Evolutionary conservation across 768 basidiomycete genomes (phyloP), one percentile per base, ranked within the genome.

Genomic region (Pleurotus tuoliensis): DNA sequence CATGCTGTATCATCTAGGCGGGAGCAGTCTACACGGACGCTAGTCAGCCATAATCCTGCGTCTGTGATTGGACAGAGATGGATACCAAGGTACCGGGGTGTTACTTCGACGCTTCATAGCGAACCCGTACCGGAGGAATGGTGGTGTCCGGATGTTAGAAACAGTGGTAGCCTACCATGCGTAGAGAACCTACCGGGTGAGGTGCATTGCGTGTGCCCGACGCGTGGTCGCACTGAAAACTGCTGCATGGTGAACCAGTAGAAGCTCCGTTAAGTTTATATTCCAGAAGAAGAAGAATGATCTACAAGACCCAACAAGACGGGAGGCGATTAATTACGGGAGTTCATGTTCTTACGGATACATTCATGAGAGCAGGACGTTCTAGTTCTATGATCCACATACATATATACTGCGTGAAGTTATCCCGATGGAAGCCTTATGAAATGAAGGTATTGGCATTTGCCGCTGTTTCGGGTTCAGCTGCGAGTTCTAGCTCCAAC

Each of bases 401-500:
- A 47, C 16, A 25, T 25, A 47, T 20, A 9, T 25, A 47, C 13
- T 25, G 59, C 16, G 39, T 47, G 37, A 41, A 38, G 13, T 18
- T 43, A 20, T 15, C 48, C 56, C 56, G 56, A 56, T 46, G 46
- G 48, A 40, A 16, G 47, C 56, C 34, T 47, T 55, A 56, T 9
- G 34, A 58, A 48, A 55, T 24, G 47, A 57, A 38, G 41, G 24
- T 6, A 56, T 55, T 56, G 58, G 27, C 55, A 47, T 9, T 56
- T 53, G 41, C 56, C 47, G 11, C 56, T 48, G 41, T 58, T 25
- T 39, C 62, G 4, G 51, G 51, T 25, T 53, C 51, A 12, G 51
- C 73, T 12, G 66, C 68, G 24, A 76, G 65, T 61, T 81, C 80
- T 37, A 73, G 69, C 55, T 80, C 77, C 45, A 86, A 63, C 83